Percentiles rank a stretch among this genome's conserved stretches.
phyloP scores from a whole-genome alignment of 106 monocot genomes.

The Dioscorea zingiberensis region DNA sequence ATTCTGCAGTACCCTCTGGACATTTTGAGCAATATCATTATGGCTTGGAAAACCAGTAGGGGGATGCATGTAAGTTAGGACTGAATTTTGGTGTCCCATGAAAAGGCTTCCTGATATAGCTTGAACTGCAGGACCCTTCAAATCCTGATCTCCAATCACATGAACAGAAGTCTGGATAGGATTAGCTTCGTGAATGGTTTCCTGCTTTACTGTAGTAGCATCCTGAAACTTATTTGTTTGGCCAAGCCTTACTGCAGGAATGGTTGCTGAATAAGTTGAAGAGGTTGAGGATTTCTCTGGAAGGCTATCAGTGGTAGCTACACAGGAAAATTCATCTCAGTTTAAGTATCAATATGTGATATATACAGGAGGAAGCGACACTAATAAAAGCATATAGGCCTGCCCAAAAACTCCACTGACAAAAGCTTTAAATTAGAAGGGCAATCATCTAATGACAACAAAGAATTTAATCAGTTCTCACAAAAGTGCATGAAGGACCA shows the following conservation, averaged over 20 bases:
- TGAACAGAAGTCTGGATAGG: constrained; percentile 8
- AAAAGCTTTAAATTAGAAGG: too few relatives aligned
- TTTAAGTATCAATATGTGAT: constrained; percentile 12
- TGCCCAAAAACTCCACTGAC: too few relatives aligned
- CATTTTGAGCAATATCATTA: constrained; percentile 69
- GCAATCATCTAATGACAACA: too few relatives aligned
- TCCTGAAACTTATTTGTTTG: constrained; percentile 26
- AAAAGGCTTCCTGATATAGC: constrained; percentile 22
- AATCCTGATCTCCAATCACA: constrained; percentile 5
- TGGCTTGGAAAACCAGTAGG: constrained; percentile 34
- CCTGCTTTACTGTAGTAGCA: constrained; percentile 17
- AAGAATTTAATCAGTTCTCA: too few relatives aligned
- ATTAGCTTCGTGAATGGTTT: constrained; percentile 13
- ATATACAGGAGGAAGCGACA: constrained; percentile 8
- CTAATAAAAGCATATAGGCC: constrained; percentile 1
- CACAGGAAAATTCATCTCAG: neutral
- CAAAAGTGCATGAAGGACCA: too few relatives aligned
- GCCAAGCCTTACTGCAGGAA: constrained; percentile 8
- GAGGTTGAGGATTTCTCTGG: constrained; percentile 24
- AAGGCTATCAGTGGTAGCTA: constrained; percentile 21
- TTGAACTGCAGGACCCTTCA: constrained; percentile 14
- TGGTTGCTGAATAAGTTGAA: constrained; percentile 27
- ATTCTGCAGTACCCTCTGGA: constrained; percentile 56
- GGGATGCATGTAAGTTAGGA: constrained; percentile 25
- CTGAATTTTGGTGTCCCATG: constrained; percentile 32